These are phyloP conservation scores for Neonothopanus nambi DNA, from an alignment of 1,284 basidiomycete genomes.

Conservation along the genomic window DNA sequence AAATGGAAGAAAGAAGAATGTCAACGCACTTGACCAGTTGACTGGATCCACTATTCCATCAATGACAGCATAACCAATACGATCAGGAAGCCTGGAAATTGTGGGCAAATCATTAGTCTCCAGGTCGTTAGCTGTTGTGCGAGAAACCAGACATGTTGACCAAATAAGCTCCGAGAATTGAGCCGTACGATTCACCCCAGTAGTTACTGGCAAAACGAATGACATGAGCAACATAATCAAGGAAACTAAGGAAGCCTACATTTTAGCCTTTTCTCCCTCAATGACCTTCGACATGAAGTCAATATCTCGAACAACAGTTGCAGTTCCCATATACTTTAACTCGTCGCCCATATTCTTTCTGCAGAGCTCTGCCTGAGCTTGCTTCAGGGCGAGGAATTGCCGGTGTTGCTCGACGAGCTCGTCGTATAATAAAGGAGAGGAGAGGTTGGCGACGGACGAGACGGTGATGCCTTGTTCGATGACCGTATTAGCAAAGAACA, in stretches of 20 bases:
- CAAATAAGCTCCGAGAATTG: conserved; percentile 24
- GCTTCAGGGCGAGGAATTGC: conserved; percentile 34
- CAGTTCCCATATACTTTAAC: conserved; percentile 44
- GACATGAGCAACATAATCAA: background rate
- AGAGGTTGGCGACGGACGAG: conserved; percentile 25
- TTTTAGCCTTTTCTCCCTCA: conserved; percentile 39
- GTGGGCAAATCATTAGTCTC: background rate
- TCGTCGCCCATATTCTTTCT: conserved; percentile 38
- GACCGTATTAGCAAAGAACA: conserved; percentile 39
- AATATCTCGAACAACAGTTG: conserved; percentile 42
- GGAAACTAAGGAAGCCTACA: conserved; percentile 29
- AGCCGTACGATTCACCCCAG: conserved; percentile 26
- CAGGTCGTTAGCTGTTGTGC: background rate
- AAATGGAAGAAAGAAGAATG: background rate
- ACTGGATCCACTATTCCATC: conserved; percentile 26
- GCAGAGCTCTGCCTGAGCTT: conserved; percentile 38
- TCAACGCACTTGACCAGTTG: conserved; percentile 30
- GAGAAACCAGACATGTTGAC: conserved; percentile 27
- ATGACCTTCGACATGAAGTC: conserved; percentile 39
- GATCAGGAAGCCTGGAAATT: conserved; percentile 22
- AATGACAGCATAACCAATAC: conserved; percentile 23
- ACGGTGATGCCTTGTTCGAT: conserved; percentile 37
- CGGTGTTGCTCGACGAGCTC: conserved; percentile 35
- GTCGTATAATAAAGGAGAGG: conserved; percentile 25
- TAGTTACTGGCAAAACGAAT: conserved; percentile 23